Evolutionary conservation across 371 early-diverging fungal genomes (phyloP), one percentile per base, ranked within the genome.

Genomic region (Mortierella sp.): DNA sequence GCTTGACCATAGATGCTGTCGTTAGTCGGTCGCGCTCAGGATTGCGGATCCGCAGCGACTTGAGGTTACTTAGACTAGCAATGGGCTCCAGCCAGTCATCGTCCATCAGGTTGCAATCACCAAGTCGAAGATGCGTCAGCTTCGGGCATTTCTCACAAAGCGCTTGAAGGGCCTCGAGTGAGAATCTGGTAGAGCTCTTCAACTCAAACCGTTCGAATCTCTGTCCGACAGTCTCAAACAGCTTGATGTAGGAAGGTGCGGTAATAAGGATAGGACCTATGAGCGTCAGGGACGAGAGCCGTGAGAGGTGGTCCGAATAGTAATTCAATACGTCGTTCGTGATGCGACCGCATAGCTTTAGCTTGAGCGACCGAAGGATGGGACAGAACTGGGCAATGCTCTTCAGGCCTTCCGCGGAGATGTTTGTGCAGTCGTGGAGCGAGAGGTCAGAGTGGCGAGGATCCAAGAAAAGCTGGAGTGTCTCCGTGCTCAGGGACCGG

Each of bases 361-460:
- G 83, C 17, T 86, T 81, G 24, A 96, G 79, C 0, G 59, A 60
- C 41, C 82, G 79, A 15, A 93, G 53, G 30, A 79, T 80, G 11
- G 90, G 87, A 50, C 91, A 92, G 54, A 90, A 82, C n/a, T 84
- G 73, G 3, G 90, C 84, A 44, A 96, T 83, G 52, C 83, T 83
- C 19, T 62, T 56, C 3, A 95, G 68, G 1, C 83, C 88, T 9
- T 56, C 58, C 2, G 83, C 83, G 24, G 83, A 82, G 37, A 96
- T 81, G 9, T 86, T 87, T 7, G 96, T 90, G 63, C 94, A 94
- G 57, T 97, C 97, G 78, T 89, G 95, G 15, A 97, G 82, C 12
- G 81, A 61, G 8, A 97, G 54, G 0, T 80, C 69, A 1, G 64
- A 70, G 39, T 87, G 83, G 4, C 75, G 65, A 0, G 93, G 85